phyloP scores from a whole-genome alignment of 805 yeast species.

The Sungouiella blattae region DNA sequence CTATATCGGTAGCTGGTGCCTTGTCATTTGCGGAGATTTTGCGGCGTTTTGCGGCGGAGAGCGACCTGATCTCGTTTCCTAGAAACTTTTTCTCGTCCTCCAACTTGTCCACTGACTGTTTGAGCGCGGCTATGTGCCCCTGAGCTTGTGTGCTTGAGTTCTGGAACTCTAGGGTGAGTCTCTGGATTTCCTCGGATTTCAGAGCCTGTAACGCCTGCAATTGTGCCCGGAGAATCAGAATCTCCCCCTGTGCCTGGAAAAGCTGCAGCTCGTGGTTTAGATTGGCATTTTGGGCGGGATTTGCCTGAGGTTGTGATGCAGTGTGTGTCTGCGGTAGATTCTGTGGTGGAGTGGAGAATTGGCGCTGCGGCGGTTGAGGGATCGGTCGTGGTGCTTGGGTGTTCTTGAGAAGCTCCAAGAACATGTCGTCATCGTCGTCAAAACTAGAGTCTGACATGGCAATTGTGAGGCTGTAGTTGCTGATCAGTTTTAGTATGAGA shows the following conservation, averaged over 20 bases:
- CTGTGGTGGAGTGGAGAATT: not conserved
- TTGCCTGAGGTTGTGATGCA: constrained; percentile 2
- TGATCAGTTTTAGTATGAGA: too few relatives aligned
- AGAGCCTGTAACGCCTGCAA: constrained; percentile 44
- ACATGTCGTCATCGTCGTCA: constrained; percentile 42
- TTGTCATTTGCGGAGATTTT: constrained; percentile 3
- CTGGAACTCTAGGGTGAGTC: constrained; percentile 17
- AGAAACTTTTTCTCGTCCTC: constrained; percentile 44
- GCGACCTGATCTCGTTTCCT: constrained; percentile 32
- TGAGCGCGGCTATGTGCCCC: constrained; percentile 29
- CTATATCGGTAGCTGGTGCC: not conserved
- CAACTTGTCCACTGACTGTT: constrained; percentile 30
- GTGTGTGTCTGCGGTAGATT: not conserved
- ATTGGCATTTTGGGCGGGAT: constrained; percentile 10
- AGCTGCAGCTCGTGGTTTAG: constrained; percentile 26
- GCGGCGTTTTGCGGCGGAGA: constrained; percentile 20
- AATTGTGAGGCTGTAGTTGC: too few relatives aligned
- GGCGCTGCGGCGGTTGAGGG: not conserved
- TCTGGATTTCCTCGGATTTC: constrained; percentile 34
- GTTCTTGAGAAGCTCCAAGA: constrained; percentile 46
- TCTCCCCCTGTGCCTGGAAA: constrained; percentile 71
- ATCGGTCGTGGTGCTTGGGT: constrained; percentile 26
- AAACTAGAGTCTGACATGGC: constrained; percentile 28
- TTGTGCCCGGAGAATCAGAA: constrained; percentile 70
- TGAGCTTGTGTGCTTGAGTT: constrained; percentile 20